Evolutionary conservation across 306 rosid genomes (phyloP).

Genomic region (Glycine latifolia): DNA sequence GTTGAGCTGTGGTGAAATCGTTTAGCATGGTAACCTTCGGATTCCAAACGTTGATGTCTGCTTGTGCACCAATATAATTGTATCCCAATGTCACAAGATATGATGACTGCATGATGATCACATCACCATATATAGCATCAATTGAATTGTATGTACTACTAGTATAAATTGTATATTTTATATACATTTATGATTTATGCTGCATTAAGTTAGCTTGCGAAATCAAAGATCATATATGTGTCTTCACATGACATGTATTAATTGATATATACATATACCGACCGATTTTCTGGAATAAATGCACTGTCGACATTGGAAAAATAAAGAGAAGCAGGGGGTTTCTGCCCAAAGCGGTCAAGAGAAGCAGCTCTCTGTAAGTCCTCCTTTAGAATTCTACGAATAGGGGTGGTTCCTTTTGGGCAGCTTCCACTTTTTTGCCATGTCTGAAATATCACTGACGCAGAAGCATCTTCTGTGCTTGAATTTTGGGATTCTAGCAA

Average conservation of each 20-base stretch:
- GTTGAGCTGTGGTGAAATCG: constrained; percentile 72
- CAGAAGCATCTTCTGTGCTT: too few species aligned
- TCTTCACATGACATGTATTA: too few species aligned
- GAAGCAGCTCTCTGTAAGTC: constrained; percentile 58
- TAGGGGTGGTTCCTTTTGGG: constrained; percentile 71
- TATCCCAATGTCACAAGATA: constrained; percentile 27
- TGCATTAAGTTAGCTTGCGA: too few species aligned
- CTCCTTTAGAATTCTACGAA: constrained; percentile 57
- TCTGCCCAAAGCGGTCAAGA: constrained; percentile 54
- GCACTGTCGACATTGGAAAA: background rate
- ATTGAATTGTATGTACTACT: too few species aligned
- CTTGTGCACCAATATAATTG: constrained; percentile 59
- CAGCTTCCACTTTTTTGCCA: constrained; percentile 78
- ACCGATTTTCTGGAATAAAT: constrained; percentile 35
- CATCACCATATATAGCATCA: too few species aligned
- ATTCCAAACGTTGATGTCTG: constrained; percentile 68
- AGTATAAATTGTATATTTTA: too few species aligned
- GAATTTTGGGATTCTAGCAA: background rate
- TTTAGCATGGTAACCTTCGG: constrained; percentile 54
- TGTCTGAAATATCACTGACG: constrained; percentile 32
- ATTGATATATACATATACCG: constrained; percentile 55
- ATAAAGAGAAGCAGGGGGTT: constrained; percentile 30
- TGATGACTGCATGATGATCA: constrained; percentile 6
- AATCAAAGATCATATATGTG: too few species aligned
- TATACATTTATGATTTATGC: too few species aligned